Evolutionary conservation across 345 rosid genomes (phyloP), one percentile per base, ranked within the genome.

Genomic region (Citrus medica): DNA sequence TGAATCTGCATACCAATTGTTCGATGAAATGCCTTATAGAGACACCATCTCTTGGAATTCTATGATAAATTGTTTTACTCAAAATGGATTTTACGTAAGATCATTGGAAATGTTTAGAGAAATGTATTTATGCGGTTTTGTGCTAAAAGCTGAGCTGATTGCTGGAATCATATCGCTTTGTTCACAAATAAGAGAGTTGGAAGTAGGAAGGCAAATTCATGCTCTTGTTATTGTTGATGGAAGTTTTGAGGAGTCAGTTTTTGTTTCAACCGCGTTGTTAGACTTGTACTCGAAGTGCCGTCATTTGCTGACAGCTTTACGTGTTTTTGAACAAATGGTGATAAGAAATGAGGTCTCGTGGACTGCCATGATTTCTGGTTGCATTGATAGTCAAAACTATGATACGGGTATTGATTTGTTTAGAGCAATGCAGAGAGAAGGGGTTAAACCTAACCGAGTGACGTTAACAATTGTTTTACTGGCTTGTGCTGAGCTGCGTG

Each of bases 291-390:
- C 81, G 5, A 87, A 84, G 72, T 87, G 80, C 75, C 77, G 32
- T 75, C 83, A 90, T 22, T 46, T 66, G 16, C 35, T 35, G 22
- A 79, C 25, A 75, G 88, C 89, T 0, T 83, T 87, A 7, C 61
- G 64, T 63, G 81, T 90, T 53, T 90, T 87, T 79, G 74, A 80
- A 67, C 73, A 22, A 30, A 87, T 85, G 83, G 82, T 78, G 67
- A 76, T 79, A 32, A 83, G 85, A 80, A 89, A 83, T 79, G 91
- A 85, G 83, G 82, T 87, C 24, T 84, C 92, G 0, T 90, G 92
- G 92, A 89, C 92, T 1, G 85, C 91, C 25, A 73, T 89, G 80
- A 82, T 90, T 78, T 86, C 90, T 0, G 91, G 94, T 9, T 89
- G 86, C 59, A 67, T 73, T 73, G 87, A 82, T 16, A 84, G 84